These are phyloP conservation scores for Lyophyllum semitale DNA, from an alignment of 768 basidiomycete genomes.

Conservation along the genomic window DNA sequence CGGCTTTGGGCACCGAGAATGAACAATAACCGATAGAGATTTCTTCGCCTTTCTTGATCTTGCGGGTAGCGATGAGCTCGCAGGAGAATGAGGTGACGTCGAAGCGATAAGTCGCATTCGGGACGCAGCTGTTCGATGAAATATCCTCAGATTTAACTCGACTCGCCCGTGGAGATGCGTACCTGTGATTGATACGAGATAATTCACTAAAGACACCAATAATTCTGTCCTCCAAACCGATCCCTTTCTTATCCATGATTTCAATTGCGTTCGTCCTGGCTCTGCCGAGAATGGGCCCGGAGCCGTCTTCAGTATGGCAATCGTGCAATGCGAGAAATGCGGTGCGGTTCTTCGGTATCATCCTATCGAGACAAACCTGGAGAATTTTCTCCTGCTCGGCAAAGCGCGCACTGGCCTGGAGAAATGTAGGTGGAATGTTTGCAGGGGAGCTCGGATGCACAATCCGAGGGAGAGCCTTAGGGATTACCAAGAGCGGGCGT, in stretches of 20 bases:
- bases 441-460: neutral
- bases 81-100: constrained; percentile 27
- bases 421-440: neutral
- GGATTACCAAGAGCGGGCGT: neutral
- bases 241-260: neutral
- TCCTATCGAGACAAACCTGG: constrained; percentile 18
- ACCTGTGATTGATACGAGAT: constrained; percentile 10
- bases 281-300: constrained; percentile 29
- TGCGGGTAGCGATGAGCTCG: constrained; percentile 26
- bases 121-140: constrained; percentile 21
- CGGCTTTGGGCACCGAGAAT: constrained; percentile 7
- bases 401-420: constrained; percentile 1
- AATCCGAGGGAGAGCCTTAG: neutral
- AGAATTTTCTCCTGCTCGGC: constrained; percentile 14
- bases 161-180: neutral
- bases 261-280: constrained; percentile 30
- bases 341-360: constrained; percentile 21
- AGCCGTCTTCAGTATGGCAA: constrained; percentile 31
- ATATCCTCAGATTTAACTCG: neutral
- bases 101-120: constrained; percentile 22
- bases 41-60: constrained; percentile 34
- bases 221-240: neutral
- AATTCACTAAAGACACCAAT: neutral
- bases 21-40: constrained; percentile 29
- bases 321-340: constrained; percentile 29